Base-by-base conservation (phyloP, 345 rosid genomes). In the Diplotaxis tenuifolia region DNA sequence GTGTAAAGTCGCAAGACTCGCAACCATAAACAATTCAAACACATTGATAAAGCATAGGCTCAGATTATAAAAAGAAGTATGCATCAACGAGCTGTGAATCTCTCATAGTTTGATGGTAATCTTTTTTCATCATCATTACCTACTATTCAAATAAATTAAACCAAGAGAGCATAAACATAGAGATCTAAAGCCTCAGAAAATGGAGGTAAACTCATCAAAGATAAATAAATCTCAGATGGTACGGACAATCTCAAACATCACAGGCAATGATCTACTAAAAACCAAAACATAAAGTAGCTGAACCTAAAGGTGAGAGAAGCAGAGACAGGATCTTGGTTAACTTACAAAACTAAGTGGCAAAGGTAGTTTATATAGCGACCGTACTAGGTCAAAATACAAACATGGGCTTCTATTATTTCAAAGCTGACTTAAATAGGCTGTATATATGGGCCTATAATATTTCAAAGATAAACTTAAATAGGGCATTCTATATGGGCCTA, bases 21-120 rank as follows among this genome's bases (percentile, higher is more conserved):
- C 11, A 32, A 32, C 10, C 3, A 8, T 10, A 12, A 34, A 34
- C 25, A 3, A 23, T 8, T 34, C 40, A 34, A 2, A 12, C 14
- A 42, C 49, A 42, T 9, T 31, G 14, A 34, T 10, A 34, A 28
- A 47, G 12, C 14, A n/a, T 0, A 12, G 75, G 79, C 80, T 80
- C 86, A 77, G 83, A 68, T 34, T 50, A 23, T 62, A 50, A 66
- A 36, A 71, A 65, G 50, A 69, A 11, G n/a, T 60, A 5, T 34
- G n/a, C 85, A 80, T 83, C 83, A 83, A 75, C 54, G 80, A 78
- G 77, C 72, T 65, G 29, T 67, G 57, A 40, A 79, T 71, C 67
- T 70, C 76, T 84, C 87, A 86, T 50, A 80, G 87, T 84, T 86
- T 83, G 87, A 86, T 86, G 89, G 86, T 86, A 86, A 78, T 27